Evolutionary conservation across 2,329 filamentous ascomycete genomes (phyloP), one percentile per base, ranked within the genome.

Genomic region (Nemania serpens): DNA sequence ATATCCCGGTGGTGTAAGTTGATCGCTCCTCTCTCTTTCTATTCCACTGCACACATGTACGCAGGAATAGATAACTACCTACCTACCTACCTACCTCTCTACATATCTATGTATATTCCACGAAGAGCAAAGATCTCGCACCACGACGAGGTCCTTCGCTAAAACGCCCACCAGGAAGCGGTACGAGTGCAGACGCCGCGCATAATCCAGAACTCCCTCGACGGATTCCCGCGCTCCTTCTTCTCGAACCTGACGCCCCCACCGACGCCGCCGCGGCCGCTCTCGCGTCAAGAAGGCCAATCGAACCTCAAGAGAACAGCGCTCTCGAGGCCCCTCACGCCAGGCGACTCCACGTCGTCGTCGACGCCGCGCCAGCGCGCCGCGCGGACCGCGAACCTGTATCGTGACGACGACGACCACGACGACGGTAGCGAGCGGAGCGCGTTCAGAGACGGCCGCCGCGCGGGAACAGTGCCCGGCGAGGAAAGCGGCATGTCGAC

Each of bases 161-260:
- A 49, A 65, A 11, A 34, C 1, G 17, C n/a, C 20, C 11, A 7
- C 18, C 50, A 83, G 81, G 81, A 84, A 73, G 81, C 81, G 5
- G 76, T 71, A n/a, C 76, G 81, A 4, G 70, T 84, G 12, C 76
- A 75, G 51, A 83, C 81, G 2, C 81, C 81, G 1, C 79, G 79
- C 0, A 66, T 81, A 18, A 74, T 75, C 18, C 76, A 80, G 60
- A 71, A 73, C 42, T 70, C 71, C 13, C 6, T 36, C 6, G 75
- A 75, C 47, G 74, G 75, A 5, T 74, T 65, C 36, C 73, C 75
- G 2, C 76, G 78, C 5, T 75, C 73, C 3, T 80, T 82, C 66
- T 82, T 82, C 65, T 76, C 76, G 13, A 73, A 79, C 20, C 74
- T 78, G 5, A 51, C 33, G 36, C 68, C 73, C 11, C 70, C 74